Base-by-base conservation (phyloP, 768 basidiomycete species). In the Mycena vulgaris region DNA sequence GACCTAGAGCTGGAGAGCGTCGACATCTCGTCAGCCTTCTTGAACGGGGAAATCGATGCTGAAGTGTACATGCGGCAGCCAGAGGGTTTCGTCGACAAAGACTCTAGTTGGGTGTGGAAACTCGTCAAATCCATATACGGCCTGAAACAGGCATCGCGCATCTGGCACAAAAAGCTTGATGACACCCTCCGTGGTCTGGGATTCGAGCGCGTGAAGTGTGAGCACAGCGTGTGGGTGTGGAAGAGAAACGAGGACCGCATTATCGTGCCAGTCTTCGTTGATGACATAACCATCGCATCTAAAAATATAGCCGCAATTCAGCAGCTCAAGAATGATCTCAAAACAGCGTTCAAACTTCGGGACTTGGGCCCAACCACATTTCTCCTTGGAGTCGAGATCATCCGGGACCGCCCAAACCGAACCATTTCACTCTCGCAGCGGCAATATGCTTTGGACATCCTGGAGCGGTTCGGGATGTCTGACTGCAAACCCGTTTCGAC, bases 11-110 rank as follows among this genome's bases (percentile, higher is more conserved):
- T 83, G 5, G 63, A 78, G 25, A 78, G 78, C 67, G 69, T 80
- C 13, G 82, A 83, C 72, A 76, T 83, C 30, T 76, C 74, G 2
- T 66, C 73, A 23, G 80, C 80, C 1, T 83, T 78, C 72, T 75
- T 80, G 25, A 77, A 83, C 74, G 75, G 77, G 11, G 62, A 71
- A 10, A 65, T 82, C 14, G 75, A 77, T 25, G 75, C 72, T 27
- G 75, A 76, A 33, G 75, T 83, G 55, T 83, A 81, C 71, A 79
- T 83, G 79, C 51, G 71, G 10, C 77, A 79, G 63, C 78, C 81
- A 11, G 69, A 75, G 19, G 80, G 79, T 21, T 80, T 77, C 65
- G 63, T 68, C 1, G 27, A 66, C 6, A 61, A 63, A 23, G 70
- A 63, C 30, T 35, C 64, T 30, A 47, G 74, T 31, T 51, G 71